Percentiles rank a stretch among this genome's conserved stretches.
phyloP scores from a whole-genome alignment of 169 alveolate genomes.

The Plasmodium gonderi region DNA sequence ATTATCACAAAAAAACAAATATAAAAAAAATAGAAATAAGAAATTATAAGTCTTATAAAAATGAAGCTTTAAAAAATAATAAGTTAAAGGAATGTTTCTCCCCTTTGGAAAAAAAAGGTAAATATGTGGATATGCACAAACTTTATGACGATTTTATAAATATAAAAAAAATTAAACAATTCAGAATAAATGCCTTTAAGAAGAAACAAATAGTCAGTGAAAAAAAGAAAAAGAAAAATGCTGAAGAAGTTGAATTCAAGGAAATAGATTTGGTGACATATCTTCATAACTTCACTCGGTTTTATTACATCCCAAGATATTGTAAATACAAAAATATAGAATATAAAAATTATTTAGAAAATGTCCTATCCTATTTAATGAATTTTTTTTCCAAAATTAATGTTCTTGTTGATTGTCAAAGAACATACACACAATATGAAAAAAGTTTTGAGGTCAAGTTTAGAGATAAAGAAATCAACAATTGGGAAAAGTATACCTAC shows the following conservation, averaged over 20 bases:
- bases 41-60: conserved; percentile 75
- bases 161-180: conserved; percentile 80
- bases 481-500: conserved; percentile 86
- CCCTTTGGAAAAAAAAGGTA: conserved; percentile 88
- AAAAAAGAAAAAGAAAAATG: conserved; percentile 32
- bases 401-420: conserved; percentile 81
- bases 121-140: conserved; percentile 80
- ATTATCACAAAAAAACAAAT: conserved; percentile 78
- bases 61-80: conserved; percentile 76
- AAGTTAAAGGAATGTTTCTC: conserved; percentile 79
- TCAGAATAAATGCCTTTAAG: conserved; percentile 65
- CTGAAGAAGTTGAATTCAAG: conserved; percentile 73
- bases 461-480: conserved; percentile 72
- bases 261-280: conserved; percentile 86
- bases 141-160: conserved; percentile 83
- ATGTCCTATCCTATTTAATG: conserved; percentile 77
- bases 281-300: conserved; percentile 80
- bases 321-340: conserved; percentile 85
- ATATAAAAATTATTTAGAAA: conserved; percentile 79
- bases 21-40: conserved; percentile 69
- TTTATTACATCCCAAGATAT: conserved; percentile 85
- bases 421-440: conserved; percentile 78
- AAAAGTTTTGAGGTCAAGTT: conserved; percentile 82
- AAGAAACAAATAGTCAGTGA: conserved; percentile 56
- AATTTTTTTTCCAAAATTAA: conserved; percentile 80